These are phyloP conservation scores for Suillus placidus DNA, from an alignment of 768 basidiomycete genomes.

Conservation along the genomic window DNA sequence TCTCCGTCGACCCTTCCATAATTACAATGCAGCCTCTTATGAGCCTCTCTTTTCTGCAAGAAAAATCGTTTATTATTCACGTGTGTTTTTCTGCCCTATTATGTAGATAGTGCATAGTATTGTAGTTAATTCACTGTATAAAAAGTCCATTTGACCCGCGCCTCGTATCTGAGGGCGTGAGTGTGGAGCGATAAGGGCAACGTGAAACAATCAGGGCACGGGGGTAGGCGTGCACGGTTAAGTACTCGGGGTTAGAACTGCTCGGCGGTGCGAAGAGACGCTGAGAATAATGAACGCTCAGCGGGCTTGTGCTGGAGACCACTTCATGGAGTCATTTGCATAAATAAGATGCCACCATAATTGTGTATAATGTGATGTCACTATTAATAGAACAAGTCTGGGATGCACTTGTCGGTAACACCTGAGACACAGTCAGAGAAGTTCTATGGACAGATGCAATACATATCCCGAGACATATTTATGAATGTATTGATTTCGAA, in stretches of 20 bases:
- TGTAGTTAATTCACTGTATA: background rate
- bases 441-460: background rate
- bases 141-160: background rate
- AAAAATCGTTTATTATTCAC: background rate
- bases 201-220: background rate
- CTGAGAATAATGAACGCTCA: background rate
- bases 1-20: constrained; percentile 7
- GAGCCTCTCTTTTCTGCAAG: background rate
- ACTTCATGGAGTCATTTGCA: background rate
- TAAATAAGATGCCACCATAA: background rate
- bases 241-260: constrained; percentile 2
- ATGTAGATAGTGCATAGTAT: background rate
- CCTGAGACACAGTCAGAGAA: background rate
- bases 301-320: background rate
- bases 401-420: background rate
- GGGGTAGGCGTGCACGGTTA: background rate
- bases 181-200: constrained; percentile 5
- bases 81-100: background rate
- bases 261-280: background rate
- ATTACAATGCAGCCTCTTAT: background rate
- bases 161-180: background rate
- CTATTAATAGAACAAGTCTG: background rate
- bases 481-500: background rate
- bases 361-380: background rate
- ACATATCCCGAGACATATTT: background rate